Evolutionary conservation across 345 rosid genomes (phyloP), one percentile per base, ranked within the genome.

Genomic region (Excoecaria agallocha): DNA sequence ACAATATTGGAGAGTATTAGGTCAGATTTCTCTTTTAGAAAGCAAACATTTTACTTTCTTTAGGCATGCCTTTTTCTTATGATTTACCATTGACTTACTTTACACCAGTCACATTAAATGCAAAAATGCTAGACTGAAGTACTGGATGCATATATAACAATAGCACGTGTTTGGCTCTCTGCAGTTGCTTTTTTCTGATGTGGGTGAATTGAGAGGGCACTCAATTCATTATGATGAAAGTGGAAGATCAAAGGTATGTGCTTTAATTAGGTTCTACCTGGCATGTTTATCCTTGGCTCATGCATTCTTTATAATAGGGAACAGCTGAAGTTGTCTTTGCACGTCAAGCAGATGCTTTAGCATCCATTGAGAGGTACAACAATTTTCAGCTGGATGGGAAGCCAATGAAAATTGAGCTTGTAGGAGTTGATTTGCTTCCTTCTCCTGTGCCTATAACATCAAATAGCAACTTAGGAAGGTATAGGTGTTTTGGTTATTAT

Each of bases 161-260:
- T 76, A 43, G 64, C 30, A 39, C 49, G 37, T 56, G 12, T 48
- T 64, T 35, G 56, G 41, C 39, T 25, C 49, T 38, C 16, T 69
- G 69, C 78, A 79, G 82, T 55, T 70, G 68, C 76, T 79, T 65
- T 79, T 79, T 72, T 65, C 73, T 3, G 78, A 74, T 35, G 63
- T 65, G 12, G 82, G 78, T 38, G 75, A 70, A 57, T 20, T 79
- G 60, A n/a, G 37, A 43, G 22, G 76, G 66, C 51, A 65, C 62
- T 63, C 72, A 0, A 38, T 75, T 46, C 78, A 75, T 66, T 75
- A 79, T 66, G 79, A 70, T 30, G 65, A 30, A 78, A 75, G 78
- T 59, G 82, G 82, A 59, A 79, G 82, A 74, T 75, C 82, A 3
- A 79, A 79, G 78, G 82, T 79, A 64, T 45, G 24, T 78, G n/a